Evolutionary conservation across 805 yeast genomes (phyloP).

Genomic region (Saturnispora galanensis): DNA sequence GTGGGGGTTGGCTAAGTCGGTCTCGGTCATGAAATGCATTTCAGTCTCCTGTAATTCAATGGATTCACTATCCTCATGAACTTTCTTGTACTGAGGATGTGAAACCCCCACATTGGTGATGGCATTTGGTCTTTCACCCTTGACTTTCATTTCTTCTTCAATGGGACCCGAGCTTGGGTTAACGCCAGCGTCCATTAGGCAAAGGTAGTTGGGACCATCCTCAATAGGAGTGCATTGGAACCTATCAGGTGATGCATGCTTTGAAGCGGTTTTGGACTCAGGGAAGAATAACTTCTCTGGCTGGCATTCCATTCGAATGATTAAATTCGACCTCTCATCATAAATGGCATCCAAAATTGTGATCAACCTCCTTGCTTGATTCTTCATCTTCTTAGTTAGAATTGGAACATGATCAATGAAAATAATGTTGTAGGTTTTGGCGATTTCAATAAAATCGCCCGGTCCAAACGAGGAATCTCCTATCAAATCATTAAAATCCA

Average conservation of each 20-base stretch:
- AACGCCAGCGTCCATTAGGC: slow-evolving; percentile 7
- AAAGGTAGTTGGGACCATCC: slow-evolving; percentile 9
- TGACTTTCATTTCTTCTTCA: slow-evolving; percentile 38
- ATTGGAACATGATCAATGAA: slow-evolving; percentile 54
- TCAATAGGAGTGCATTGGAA: slow-evolving; percentile 14
- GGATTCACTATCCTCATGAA: not conserved
- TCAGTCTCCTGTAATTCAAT: slow-evolving; percentile 44
- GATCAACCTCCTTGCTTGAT: slow-evolving; percentile 61
- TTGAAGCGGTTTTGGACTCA: not conserved
- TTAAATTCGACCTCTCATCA: slow-evolving; percentile 56
- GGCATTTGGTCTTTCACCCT: slow-evolving; percentile 5
- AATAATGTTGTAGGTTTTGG: slow-evolving; percentile 48
- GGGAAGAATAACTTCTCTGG: slow-evolving; percentile 57
- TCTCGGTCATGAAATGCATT: slow-evolving; percentile 55
- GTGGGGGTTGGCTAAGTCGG: slow-evolving; percentile 53
- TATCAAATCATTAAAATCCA: slow-evolving; percentile 47
- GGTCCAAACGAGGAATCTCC: slow-evolving; percentile 44
- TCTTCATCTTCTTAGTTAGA: slow-evolving; percentile 45
- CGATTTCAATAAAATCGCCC: slow-evolving; percentile 60
- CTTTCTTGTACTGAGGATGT: slow-evolving; percentile 4
- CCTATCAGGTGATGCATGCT: slow-evolving; percentile 3
- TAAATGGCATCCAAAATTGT: slow-evolving; percentile 60
- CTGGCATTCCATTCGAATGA: slow-evolving; percentile 38
- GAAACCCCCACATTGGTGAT: slow-evolving; percentile 2
- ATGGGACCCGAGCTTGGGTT: slow-evolving; percentile 31